A percentile compares a stretch with the other conserved stretches of the same genome.
Evolutionary conservation across 208 protist species (phyloP).

Genomic region (Endotrypanum monterogeii): DNA sequence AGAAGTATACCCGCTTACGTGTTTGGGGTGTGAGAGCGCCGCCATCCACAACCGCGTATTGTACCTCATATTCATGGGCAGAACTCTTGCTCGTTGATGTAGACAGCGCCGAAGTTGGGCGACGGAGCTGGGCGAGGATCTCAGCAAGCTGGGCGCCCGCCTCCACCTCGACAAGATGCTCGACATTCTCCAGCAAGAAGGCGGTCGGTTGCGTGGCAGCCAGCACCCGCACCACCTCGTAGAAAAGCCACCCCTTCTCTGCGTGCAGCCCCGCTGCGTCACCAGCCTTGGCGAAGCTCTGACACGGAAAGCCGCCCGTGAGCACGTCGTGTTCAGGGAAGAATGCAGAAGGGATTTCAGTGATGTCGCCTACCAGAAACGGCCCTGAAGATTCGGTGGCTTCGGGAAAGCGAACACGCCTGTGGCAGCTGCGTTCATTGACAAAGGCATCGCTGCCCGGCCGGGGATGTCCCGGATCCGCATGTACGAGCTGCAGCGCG

Average conservation of each 20-base stretch:
- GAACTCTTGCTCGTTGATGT: not conserved
- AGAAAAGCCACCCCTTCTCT: slow-evolving; percentile 72
- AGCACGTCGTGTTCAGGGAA: slow-evolving; percentile 80
- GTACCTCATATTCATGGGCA: slow-evolving; percentile 29
- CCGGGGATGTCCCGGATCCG: not conserved
- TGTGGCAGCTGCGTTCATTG: not conserved
- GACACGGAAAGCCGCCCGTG: slow-evolving; percentile 83
- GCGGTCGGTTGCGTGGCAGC: slow-evolving; percentile 33
- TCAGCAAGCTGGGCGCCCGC: slow-evolving; percentile 43
- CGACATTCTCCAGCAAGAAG: slow-evolving; percentile 89
- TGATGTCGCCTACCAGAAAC: slow-evolving; percentile 68
- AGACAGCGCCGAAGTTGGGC: slow-evolving; percentile 5
- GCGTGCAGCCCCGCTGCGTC: slow-evolving; percentile 47
- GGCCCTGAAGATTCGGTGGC: slow-evolving; percentile 2
- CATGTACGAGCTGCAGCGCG: slow-evolving; percentile 19
- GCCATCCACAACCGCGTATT: slow-evolving; percentile 53
- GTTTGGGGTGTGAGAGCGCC: slow-evolving; percentile 62
- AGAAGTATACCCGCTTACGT: slow-evolving; percentile 64
- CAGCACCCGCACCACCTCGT: slow-evolving; percentile 76
- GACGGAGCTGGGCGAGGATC: slow-evolving; percentile 40
- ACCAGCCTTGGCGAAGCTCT: slow-evolving; percentile 78
- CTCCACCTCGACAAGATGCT: slow-evolving; percentile 58
- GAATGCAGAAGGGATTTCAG: slow-evolving; percentile 46
- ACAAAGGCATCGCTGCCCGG: not conserved
- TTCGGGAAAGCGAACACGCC: not conserved